Evolutionary conservation across 495 filamentous ascomycete species (phyloP).

Genomic region (Friedmanniomyces endolithicus): DNA sequence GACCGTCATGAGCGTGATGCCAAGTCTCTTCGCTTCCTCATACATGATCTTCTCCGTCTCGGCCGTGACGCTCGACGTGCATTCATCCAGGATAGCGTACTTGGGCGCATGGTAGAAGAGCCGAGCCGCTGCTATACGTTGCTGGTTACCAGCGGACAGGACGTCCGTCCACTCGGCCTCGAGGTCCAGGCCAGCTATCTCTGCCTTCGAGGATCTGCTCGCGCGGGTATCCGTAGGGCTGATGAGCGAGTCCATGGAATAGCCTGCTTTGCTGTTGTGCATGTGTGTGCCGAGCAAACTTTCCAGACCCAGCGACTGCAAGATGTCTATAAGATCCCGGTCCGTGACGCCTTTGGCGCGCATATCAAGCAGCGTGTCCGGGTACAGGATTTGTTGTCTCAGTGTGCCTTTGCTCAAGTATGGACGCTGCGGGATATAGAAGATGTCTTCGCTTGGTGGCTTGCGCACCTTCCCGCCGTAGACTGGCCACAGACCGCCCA

Average conservation of each 20-base stretch:
- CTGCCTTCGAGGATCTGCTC: neutral
- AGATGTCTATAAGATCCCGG: slow-evolving; percentile 60
- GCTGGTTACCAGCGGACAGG: slow-evolving; percentile 79
- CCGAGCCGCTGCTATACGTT: slow-evolving; percentile 94
- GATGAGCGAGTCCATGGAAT: neutral
- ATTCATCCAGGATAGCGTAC: slow-evolving; percentile 92
- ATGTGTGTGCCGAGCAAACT: slow-evolving; percentile 66
- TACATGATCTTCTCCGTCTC: slow-evolving; percentile 96
- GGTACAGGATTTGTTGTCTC: slow-evolving; percentile 92
- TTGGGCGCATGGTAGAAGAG: slow-evolving; percentile 90
- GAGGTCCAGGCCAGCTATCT: slow-evolving; percentile 66
- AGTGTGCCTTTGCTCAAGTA: slow-evolving; percentile 82
- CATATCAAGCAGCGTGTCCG: slow-evolving; percentile 79
- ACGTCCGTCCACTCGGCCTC: slow-evolving; percentile 95
- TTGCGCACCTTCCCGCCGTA: slow-evolving; percentile 89
- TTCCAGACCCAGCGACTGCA: slow-evolving; percentile 69
- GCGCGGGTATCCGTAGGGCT: neutral
- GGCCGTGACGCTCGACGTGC: slow-evolving; percentile 82
- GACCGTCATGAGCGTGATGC: slow-evolving; percentile 93
- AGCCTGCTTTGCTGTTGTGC: slow-evolving; percentile 27
- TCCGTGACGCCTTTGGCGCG: slow-evolving; percentile 74
- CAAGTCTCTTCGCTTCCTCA: slow-evolving; percentile 79
- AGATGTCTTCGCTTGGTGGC: slow-evolving; percentile 79
- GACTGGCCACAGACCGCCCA: slow-evolving; percentile 96
- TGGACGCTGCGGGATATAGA: slow-evolving; percentile 94